phyloP scores from a whole-genome alignment of 2,329 filamentous ascomycete genomes.

The Colletotrichum lupini region DNA sequence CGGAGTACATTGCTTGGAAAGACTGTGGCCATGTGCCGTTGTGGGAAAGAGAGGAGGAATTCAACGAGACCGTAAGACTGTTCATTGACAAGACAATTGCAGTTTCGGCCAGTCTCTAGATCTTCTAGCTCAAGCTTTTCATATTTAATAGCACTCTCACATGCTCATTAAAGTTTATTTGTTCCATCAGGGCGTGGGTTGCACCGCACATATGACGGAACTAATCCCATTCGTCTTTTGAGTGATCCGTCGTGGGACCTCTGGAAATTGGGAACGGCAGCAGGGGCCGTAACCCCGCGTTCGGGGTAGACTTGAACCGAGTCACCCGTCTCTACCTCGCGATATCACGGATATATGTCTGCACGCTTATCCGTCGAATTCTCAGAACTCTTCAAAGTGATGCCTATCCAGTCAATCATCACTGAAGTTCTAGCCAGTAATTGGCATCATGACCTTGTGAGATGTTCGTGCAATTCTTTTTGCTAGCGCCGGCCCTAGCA shows the following conservation, averaged over 20 bases:
- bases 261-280: neutral
- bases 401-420: neutral
- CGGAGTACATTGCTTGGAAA: conserved; percentile 17
- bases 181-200: neutral
- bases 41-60: conserved; percentile 18
- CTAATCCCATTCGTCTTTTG: neutral
- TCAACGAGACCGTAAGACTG: neutral
- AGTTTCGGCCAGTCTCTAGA: neutral
- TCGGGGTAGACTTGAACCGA: conserved; percentile 13
- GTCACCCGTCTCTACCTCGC: neutral
- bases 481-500: neutral
- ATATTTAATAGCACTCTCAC: neutral
- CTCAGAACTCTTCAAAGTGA: neutral
- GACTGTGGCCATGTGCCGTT: conserved; percentile 6
- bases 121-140: neutral
- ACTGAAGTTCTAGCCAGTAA: neutral
- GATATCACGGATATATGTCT: neutral
- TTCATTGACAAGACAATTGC: neutral
- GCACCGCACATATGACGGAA: neutral
- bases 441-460: neutral
- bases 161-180: neutral
- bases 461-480: neutral
- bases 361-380: neutral
- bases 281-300: conserved; percentile 2
- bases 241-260: neutral